These are phyloP conservation scores for Cercis canadensis DNA, from an alignment of 306 rosid species.

Conservation along the genomic window DNA sequence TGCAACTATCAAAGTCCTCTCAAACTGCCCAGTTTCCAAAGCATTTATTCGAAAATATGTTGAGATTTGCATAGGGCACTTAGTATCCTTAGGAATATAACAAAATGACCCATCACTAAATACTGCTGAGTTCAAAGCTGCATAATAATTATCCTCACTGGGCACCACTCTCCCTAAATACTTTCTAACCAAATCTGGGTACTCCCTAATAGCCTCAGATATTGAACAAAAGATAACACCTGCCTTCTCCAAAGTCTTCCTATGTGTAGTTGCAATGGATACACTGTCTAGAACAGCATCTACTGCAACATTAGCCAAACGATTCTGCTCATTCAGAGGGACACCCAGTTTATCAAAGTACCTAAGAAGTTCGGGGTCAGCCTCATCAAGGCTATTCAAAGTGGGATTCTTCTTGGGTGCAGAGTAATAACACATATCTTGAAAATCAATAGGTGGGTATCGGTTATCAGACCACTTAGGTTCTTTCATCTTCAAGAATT, in stretches of 20 bases:
- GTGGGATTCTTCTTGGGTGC: conserved; percentile 78
- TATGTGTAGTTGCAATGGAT: conserved; percentile 88
- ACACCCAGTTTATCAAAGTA: conserved; percentile 83
- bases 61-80: conserved; percentile 92
- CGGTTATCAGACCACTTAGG: conserved; percentile 84
- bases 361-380: conserved; percentile 77
- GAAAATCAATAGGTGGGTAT: conserved; percentile 67
- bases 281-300: conserved; percentile 90
- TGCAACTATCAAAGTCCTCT: conserved; percentile 92
- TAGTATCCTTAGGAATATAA: conserved; percentile 74
- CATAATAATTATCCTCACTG: conserved; percentile 78
- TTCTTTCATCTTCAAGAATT: conserved; percentile 67
- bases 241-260: conserved; percentile 73
- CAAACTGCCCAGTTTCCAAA: conserved; percentile 85
- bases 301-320: conserved; percentile 84
- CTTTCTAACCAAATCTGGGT: conserved; percentile 74
- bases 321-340: conserved; percentile 78
- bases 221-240: conserved; percentile 92
- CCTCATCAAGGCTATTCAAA: conserved; percentile 71
- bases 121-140: conserved; percentile 82
- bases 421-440: conserved; percentile 79
- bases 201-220: conserved; percentile 83
- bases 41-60: conserved; percentile 90
- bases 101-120: conserved; percentile 93
- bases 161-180: conserved; percentile 85